Base-by-base conservation (phyloP, 768 basidiomycete species). In the Termitomyces sp. region DNA sequence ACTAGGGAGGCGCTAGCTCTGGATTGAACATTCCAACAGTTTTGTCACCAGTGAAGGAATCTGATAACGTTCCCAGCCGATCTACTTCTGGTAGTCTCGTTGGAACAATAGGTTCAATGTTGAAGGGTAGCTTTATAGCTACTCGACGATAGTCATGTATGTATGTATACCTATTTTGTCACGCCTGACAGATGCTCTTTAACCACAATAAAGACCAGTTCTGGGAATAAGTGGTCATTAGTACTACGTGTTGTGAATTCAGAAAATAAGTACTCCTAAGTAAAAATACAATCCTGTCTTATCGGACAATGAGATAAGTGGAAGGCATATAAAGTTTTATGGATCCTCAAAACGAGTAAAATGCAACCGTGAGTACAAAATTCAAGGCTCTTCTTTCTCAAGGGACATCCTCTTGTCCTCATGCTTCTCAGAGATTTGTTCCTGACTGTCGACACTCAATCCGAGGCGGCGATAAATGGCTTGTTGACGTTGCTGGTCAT, bases 1-100 rank as follows among this genome's bases (percentile, higher is more conserved):
- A 75, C 72, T 57, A 71, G 62, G 73, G 63, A 21, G 72, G 71
- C 38, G 70, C 71, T 40, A 17, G 3, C 11, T 53, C 51, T 26
- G 79, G 73, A 0, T 64, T 89, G 45, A 76, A 82, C 53, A 90
- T 90, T 63, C 88, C 88, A 11, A 84, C 81, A 0, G 71, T 73
- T 35, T 70, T 90, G 21, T 88, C 86, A 2, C 88, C 88, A 12
- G 76, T 90, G 53, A 86, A 84, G 59, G 78, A 80, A 43, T 71
- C 75, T 1, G 78, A 80, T 6, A 70, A 67, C 23, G 75, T 81
- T 19, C 84, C 84, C 0, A 71, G 66, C 37, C 76, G 83, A 38
- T 74, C 73, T n/a, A 68, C 66, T 19, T 70, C 68, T n/a, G 63
- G 59, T 12, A 70, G 71, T 49, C 55, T 70, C 37, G 61, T 70